A percentile compares a stretch with the other conserved stretches of the same genome.
These are phyloP conservation scores for Castanopsis chinensis DNA, from an alignment of 306 rosid species.

Conservation along the genomic window DNA sequence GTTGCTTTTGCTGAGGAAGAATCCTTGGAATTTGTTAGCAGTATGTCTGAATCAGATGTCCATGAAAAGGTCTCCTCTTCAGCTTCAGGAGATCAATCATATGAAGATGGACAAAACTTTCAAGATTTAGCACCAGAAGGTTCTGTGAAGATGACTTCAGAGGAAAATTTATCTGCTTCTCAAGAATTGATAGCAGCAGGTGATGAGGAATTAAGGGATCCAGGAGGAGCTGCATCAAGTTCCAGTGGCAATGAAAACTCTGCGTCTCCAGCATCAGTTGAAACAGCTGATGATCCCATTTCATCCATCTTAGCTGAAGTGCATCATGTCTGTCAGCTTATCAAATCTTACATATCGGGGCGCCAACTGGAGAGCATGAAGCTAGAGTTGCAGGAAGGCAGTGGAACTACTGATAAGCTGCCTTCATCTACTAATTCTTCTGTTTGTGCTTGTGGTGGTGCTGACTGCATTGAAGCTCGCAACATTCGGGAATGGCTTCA, in stretches of 20 bases:
- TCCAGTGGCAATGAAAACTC: constrained; percentile 39
- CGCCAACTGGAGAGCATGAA: constrained; percentile 79
- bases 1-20: constrained; percentile 71
- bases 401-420: constrained; percentile 42
- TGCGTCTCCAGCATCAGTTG: constrained; percentile 63
- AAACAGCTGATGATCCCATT: constrained; percentile 80
- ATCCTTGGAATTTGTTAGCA: constrained; percentile 51
- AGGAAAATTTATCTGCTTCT: constrained; percentile 32
- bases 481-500: constrained; percentile 98
- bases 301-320: constrained; percentile 89
- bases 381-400: constrained; percentile 44
- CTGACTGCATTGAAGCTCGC: constrained; percentile 95
- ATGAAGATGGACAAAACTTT: constrained; percentile 40
- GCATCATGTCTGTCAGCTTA: constrained; percentile 95
- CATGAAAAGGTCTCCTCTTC: constrained; percentile 40
- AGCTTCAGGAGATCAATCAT: constrained; percentile 33
- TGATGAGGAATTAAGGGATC: constrained; percentile 37
- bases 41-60: constrained; percentile 47
- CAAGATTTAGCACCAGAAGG: constrained; percentile 39
- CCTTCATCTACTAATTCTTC: constrained; percentile 57
- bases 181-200: constrained; percentile 40
- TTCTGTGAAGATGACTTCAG: constrained; percentile 48
- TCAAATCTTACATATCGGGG: constrained; percentile 91
- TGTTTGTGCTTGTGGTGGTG: constrained; percentile 94
- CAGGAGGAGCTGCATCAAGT: constrained; percentile 25